phyloP scores from a whole-genome alignment of 1,284 basidiomycete genomes.

The Exobasidium cylindrosporum region DNA sequence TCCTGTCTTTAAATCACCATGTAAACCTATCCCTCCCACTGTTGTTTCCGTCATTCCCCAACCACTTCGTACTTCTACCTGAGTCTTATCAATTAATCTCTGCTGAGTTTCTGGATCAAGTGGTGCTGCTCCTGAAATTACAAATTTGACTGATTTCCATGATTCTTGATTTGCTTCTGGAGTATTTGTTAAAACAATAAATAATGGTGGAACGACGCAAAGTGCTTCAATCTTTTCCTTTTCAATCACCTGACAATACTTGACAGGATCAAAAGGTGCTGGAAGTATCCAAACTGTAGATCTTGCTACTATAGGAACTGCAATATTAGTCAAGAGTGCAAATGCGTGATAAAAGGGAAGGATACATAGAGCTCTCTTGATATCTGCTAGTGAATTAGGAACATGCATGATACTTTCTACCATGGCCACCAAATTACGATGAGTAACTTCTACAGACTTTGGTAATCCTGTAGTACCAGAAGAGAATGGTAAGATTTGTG shows the following conservation, averaged over 20 bases:
- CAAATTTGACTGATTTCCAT: conserved; percentile 16
- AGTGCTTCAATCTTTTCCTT: conserved; percentile 22
- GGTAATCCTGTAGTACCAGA: conserved; percentile 33
- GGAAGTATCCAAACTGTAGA: background rate
- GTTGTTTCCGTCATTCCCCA: conserved; percentile 39
- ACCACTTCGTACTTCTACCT: conserved; percentile 22
- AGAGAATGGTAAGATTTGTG: conserved; percentile 23
- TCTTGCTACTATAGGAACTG: background rate
- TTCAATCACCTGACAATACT: conserved; percentile 20
- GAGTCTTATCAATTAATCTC: conserved; percentile 22
- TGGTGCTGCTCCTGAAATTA: conserved; percentile 26
- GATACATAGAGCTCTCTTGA: conserved; percentile 21
- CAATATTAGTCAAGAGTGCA: conserved; percentile 12
- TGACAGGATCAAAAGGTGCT: conserved; percentile 23
- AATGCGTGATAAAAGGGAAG: conserved; percentile 35
- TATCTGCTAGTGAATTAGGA: conserved; percentile 7
- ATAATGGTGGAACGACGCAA: conserved; percentile 24
- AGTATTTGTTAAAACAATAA: conserved; percentile 21
- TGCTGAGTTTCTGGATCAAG: conserved; percentile 23
- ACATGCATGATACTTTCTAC: conserved; percentile 6
- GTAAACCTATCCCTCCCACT: conserved; percentile 24
- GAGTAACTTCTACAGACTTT: conserved; percentile 32
- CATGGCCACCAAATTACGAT: conserved; percentile 30
- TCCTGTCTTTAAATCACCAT: conserved; percentile 18
- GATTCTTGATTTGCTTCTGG: conserved; percentile 16